Percentiles rank a stretch among this genome's conserved stretches.
Evolutionary conservation across 1,139 yeast species (phyloP).

Genomic region (Hansenula sp.): DNA sequence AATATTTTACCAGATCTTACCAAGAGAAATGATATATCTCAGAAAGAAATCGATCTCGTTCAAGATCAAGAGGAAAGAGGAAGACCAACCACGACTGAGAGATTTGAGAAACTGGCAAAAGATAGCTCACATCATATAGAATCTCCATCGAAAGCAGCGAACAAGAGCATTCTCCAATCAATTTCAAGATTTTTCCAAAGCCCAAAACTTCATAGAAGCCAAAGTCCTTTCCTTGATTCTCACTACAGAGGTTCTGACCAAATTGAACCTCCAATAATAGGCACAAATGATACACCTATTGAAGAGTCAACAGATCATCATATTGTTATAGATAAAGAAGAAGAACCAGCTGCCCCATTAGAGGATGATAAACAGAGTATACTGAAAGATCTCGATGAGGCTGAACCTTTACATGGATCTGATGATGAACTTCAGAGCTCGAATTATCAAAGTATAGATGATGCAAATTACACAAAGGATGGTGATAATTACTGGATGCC

Average conservation of each 20-base stretch:
- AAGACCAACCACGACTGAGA: no score
- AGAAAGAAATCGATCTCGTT: no score
- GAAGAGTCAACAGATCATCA: conserved; percentile 24
- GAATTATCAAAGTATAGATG: not conserved
- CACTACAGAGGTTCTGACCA: conserved; percentile 14
- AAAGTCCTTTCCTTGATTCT: conserved; percentile 21
- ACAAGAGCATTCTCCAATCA: conserved; percentile 8
- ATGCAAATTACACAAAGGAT: not conserved
- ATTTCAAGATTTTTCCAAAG: conserved; percentile 16
- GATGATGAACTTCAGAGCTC: conserved; percentile 1
- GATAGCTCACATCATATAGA: no score
- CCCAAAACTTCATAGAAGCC: conserved; percentile 16
- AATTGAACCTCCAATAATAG: conserved; percentile 9
- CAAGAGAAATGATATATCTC: no score
- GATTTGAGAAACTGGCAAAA: no score
- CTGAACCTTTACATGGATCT: not conserved
- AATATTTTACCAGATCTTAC: no score
- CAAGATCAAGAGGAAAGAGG: no score
- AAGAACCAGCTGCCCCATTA: not conserved
- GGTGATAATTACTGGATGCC: conserved; percentile 19
- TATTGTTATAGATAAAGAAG: conserved; percentile 4
- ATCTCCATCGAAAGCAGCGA: conserved; percentile 1
- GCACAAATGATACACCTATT: conserved; percentile 19
- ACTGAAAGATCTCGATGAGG: no score
- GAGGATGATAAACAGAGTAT: not conserved